Conservation (phyloP, 2,329 filamentous ascomycete genomes). For the Cladorrhinum sp. region DNA sequence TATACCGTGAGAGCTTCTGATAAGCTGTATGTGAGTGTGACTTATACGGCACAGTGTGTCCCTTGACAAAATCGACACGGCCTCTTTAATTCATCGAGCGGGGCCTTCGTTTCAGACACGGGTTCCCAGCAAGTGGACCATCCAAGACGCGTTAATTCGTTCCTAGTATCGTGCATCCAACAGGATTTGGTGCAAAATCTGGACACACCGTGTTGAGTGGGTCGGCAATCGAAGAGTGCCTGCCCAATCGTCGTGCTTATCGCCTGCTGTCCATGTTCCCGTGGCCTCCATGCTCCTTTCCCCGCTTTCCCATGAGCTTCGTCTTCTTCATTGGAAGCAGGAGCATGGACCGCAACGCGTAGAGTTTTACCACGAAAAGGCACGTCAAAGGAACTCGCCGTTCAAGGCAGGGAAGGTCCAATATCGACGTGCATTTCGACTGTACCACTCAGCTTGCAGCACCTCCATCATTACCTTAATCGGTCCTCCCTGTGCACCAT, state of each 20-base stretch:
- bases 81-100: constrained; percentile 3
- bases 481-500: not conserved
- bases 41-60: not conserved
- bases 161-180: constrained; percentile 1
- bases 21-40: not conserved
- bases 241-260: constrained; percentile 16
- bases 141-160: constrained; percentile 20
- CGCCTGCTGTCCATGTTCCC: constrained; percentile 11
- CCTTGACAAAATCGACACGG: not conserved
- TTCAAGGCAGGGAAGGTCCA: constrained; percentile 22
- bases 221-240: constrained; percentile 3
- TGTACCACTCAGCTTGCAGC: constrained; percentile 22
- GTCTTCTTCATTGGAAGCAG: constrained; percentile 22
- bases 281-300: not conserved
- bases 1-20: too few relatives aligned
- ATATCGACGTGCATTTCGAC: constrained; percentile 23
- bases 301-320: constrained; percentile 7
- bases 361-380: constrained; percentile 31
- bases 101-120: constrained; percentile 17
- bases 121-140: constrained; percentile 13
- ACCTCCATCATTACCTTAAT: constrained; percentile 24
- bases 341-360: constrained; percentile 18
- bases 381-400: too few relatives aligned
- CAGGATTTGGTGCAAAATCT: not conserved
- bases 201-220: constrained; percentile 16